A percentile compares a stretch with the other conserved stretches of the same genome.
These are phyloP conservation scores for Pseudocercospora crystallina DNA, from an alignment of 2,329 filamentous ascomycete species.

Conservation along the genomic window DNA sequence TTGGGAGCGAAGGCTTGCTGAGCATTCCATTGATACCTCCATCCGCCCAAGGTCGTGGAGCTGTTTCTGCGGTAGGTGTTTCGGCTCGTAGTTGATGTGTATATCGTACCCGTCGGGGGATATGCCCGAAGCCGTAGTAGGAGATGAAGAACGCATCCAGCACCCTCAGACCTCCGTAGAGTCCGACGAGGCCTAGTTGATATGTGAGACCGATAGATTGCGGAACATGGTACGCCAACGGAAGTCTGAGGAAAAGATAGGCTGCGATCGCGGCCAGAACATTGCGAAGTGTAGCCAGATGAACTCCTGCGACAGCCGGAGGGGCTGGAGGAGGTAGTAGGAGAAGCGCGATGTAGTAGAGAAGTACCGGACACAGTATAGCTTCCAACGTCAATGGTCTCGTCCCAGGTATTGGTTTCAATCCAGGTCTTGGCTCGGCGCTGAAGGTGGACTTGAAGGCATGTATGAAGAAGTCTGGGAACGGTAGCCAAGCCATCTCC, in stretches of 20 bases:
- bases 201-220: slow-evolving; percentile 48
- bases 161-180: slow-evolving; percentile 45
- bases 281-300: slow-evolving; percentile 38
- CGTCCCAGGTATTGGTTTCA: slow-evolving; percentile 44
- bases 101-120: slow-evolving; percentile 45
- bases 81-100: slow-evolving; percentile 36
- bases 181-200: slow-evolving; percentile 44
- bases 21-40: slow-evolving; percentile 21
- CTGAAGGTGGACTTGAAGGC: slow-evolving; percentile 22
- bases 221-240: slow-evolving; percentile 44
- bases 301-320: slow-evolving; percentile 32
- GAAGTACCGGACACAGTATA: slow-evolving; percentile 41
- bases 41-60: slow-evolving; percentile 20
- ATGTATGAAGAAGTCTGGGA: slow-evolving; percentile 26
- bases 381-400: slow-evolving; percentile 41
- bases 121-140: slow-evolving; percentile 41
- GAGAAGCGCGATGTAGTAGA: slow-evolving; percentile 45
- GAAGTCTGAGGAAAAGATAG: slow-evolving; percentile 43
- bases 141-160: slow-evolving; percentile 48
- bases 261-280: slow-evolving; percentile 39
- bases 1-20: slow-evolving; percentile 10
- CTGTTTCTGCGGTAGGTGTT: slow-evolving; percentile 26
- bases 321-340: slow-evolving; percentile 44
- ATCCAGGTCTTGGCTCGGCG: slow-evolving; percentile 37
- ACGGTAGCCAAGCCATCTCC: slow-evolving; percentile 10